Conservation (phyloP, 2,329 filamentous ascomycete genomes). For the Gliomastix tumulicola region DNA sequence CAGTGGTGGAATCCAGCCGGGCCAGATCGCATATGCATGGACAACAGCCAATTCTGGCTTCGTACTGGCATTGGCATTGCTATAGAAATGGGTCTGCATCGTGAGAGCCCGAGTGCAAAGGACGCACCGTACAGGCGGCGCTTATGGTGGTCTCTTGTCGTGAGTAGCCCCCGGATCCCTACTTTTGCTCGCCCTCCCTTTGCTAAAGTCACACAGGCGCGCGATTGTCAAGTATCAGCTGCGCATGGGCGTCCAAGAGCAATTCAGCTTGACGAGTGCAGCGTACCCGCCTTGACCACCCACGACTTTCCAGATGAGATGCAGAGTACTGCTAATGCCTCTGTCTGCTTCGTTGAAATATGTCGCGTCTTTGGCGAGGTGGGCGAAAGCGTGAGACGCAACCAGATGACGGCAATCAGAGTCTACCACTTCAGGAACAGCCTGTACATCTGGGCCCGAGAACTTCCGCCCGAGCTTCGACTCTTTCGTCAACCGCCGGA, state of each 20-base stretch:
- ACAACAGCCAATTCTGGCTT: background rate
- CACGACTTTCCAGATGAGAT: background rate
- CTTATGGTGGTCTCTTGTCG: background rate
- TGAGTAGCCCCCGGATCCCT: too few relatives aligned
- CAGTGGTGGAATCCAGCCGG: background rate
- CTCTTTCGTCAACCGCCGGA: background rate
- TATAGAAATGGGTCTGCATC: background rate
- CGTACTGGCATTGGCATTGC: background rate
- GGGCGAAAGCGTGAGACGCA: background rate
- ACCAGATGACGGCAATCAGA: background rate
- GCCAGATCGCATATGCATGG: background rate
- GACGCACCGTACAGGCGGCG: background rate
- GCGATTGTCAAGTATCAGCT: background rate
- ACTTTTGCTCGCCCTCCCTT: too few relatives aligned
- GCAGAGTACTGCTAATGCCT: too few relatives aligned
- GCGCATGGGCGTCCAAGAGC: background rate
- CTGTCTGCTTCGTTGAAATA: background rate
- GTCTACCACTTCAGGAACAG: background rate
- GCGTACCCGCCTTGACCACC: background rate
- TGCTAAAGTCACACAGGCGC: background rate
- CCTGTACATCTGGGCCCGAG: background rate
- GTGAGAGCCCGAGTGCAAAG: background rate
- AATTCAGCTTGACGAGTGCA: background rate
- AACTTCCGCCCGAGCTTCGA: background rate
- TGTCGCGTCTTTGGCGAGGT: background rate